Evolutionary conservation across 768 basidiomycete species (phyloP).

Genomic region (Pulveroboletus sp.): DNA sequence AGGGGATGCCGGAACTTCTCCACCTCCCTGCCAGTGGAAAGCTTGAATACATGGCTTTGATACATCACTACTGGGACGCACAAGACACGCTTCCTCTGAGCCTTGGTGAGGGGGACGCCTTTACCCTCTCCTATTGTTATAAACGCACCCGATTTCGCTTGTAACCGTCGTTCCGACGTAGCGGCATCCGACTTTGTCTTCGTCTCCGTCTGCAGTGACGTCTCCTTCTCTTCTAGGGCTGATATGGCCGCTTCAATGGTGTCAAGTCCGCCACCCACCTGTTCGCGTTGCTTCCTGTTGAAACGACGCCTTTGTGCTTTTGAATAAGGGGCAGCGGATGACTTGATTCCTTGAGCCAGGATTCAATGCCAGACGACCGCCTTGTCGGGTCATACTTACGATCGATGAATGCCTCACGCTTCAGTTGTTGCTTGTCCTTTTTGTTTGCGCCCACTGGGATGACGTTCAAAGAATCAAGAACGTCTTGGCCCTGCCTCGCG

Average conservation of each 20-base stretch:
- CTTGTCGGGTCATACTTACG: constrained; percentile 37
- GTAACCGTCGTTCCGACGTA: constrained; percentile 13
- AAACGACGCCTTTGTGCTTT: constrained; percentile 68
- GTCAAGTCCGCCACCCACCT: constrained; percentile 47
- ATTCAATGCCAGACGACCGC: not conserved
- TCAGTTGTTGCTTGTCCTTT: constrained; percentile 63
- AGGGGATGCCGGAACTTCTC: constrained; percentile 69
- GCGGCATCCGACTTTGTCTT: constrained; percentile 15
- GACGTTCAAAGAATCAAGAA: constrained; percentile 36
- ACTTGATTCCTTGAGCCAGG: constrained; percentile 41
- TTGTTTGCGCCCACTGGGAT: constrained; percentile 42
- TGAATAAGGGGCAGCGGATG: constrained; percentile 53
- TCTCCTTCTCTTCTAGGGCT: constrained; percentile 42
- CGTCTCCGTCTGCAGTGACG: constrained; percentile 6
- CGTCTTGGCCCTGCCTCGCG: constrained; percentile 39
- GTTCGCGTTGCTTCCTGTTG: constrained; percentile 65
- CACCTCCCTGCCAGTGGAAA: constrained; percentile 50
- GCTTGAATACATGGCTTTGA: not conserved
- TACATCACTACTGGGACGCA: constrained; percentile 35
- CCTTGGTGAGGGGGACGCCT: constrained; percentile 49
- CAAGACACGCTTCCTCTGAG: constrained; percentile 67
- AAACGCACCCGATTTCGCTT: constrained; percentile 30
- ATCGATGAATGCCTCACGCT: constrained; percentile 65
- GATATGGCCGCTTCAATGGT: constrained; percentile 54
- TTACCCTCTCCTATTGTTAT: constrained; percentile 70